Evolutionary conservation across 2,329 filamentous ascomycete genomes (phyloP).

Genomic region (Cordyceps militaris): DNA sequence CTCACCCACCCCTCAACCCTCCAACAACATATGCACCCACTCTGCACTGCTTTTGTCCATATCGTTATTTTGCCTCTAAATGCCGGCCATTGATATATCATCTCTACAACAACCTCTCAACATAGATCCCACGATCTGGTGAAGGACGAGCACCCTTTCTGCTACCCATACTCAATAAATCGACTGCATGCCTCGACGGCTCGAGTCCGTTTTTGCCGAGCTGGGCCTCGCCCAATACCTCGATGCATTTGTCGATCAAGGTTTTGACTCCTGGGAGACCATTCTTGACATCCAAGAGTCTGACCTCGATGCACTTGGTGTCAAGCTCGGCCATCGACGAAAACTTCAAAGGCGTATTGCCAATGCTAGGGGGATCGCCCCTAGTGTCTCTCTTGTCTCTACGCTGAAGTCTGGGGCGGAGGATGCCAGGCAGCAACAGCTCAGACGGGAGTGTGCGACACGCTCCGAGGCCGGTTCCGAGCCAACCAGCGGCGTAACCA

Average conservation of each 20-base stretch:
- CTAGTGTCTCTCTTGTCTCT: constrained; percentile 44
- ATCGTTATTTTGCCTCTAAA: constrained; percentile 9
- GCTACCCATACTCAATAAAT: constrained; percentile 8
- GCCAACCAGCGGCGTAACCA: constrained; percentile 38
- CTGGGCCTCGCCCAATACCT: constrained; percentile 75
- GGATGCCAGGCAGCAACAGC: constrained; percentile 46
- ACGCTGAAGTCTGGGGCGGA: constrained; percentile 43
- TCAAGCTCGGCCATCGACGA: constrained; percentile 74
- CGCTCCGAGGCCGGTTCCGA: constrained; percentile 42
- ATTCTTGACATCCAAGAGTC: constrained; percentile 79
- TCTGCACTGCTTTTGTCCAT: background rate
- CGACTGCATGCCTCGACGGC: constrained; percentile 44
- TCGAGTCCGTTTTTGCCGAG: constrained; percentile 62
- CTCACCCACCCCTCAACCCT: background rate
- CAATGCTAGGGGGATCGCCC: constrained; percentile 58
- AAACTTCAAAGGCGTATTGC: constrained; percentile 80
- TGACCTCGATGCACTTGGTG: constrained; percentile 66
- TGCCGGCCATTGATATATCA: background rate
- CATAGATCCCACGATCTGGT: background rate
- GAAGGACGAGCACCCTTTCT: background rate
- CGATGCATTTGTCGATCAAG: constrained; percentile 64
- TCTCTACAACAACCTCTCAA: background rate
- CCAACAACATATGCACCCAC: background rate
- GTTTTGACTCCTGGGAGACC: constrained; percentile 80
- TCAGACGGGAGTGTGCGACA: constrained; percentile 38